phyloP scores from a whole-genome alignment of 2,329 filamentous ascomycete species.

The Chaetomiaceae sp. region DNA sequence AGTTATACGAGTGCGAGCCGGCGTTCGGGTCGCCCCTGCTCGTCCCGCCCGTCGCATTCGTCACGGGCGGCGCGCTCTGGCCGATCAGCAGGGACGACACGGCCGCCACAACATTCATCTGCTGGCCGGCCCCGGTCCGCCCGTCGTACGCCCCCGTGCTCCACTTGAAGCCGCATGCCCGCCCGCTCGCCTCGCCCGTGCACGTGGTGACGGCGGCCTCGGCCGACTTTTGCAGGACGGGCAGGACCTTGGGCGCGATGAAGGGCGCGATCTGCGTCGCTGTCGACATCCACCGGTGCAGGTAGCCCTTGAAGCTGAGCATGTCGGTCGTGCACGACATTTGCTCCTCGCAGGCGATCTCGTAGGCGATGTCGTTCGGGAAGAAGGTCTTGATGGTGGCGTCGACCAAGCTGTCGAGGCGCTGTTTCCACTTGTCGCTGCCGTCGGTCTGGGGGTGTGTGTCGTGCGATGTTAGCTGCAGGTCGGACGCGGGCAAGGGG shows the following conservation, averaged over 20 bases:
- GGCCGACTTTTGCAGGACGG: slow-evolving; percentile 54
- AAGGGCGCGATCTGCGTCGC: slow-evolving; percentile 58
- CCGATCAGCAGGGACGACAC: slow-evolving; percentile 48
- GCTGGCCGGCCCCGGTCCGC: slow-evolving; percentile 54
- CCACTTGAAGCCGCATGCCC: slow-evolving; percentile 65
- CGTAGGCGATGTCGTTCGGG: slow-evolving; percentile 58
- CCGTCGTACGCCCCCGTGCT: slow-evolving; percentile 47
- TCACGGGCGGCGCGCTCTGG: slow-evolving; percentile 39
- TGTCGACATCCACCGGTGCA: slow-evolving; percentile 60
- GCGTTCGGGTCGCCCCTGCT: slow-evolving; percentile 41
- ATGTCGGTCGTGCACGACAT: slow-evolving; percentile 66
- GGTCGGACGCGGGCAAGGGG: too few relatives aligned
- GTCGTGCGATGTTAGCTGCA: slow-evolving; percentile 1
- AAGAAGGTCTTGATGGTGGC: slow-evolving; percentile 47
- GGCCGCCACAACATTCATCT: slow-evolving; percentile 54
- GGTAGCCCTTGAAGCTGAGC: slow-evolving; percentile 66
- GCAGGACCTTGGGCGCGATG: slow-evolving; percentile 49
- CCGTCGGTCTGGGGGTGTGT: slow-evolving; percentile 51
- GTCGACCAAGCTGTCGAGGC: slow-evolving; percentile 51
- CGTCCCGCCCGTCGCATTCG: slow-evolving; percentile 48
- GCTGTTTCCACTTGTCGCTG: slow-evolving; percentile 49
- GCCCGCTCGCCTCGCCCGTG: slow-evolving; percentile 52
- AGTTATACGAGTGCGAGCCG: slow-evolving; percentile 31
- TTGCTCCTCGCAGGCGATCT: slow-evolving; percentile 59
- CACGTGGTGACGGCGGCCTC: slow-evolving; percentile 59